phyloP scores from a whole-genome alignment of 2,329 filamentous ascomycete genomes.

The Corynespora cassiicola region DNA sequence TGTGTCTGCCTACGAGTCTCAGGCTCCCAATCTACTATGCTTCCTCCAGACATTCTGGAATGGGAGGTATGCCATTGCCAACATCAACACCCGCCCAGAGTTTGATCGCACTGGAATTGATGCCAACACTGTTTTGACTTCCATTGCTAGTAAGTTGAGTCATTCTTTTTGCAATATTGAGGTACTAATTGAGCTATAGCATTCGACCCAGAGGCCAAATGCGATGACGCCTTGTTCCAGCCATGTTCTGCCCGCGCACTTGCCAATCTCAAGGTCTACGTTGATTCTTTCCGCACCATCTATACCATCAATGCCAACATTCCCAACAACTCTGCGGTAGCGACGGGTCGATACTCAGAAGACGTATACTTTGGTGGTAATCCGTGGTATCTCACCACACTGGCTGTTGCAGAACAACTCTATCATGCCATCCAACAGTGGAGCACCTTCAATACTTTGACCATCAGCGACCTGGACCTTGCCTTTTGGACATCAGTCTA shows the following conservation, averaged over 20 bases:
- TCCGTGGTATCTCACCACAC: slow-evolving; percentile 77
- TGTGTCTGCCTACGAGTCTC: slow-evolving; percentile 65
- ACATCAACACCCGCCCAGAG: slow-evolving; percentile 64
- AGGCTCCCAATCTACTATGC: slow-evolving; percentile 74
- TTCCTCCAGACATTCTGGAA: slow-evolving; percentile 77
- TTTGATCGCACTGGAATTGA: slow-evolving; percentile 69
- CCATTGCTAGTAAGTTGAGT: slow-evolving; percentile 43
- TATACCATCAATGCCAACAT: slow-evolving; percentile 74
- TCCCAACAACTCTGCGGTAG: slow-evolving; percentile 60
- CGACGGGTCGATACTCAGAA: slow-evolving; percentile 48
- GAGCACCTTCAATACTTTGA: slow-evolving; percentile 66
- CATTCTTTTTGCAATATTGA: slow-evolving; percentile 39
- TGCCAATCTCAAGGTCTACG: slow-evolving; percentile 75
- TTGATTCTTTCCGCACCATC: slow-evolving; percentile 73
- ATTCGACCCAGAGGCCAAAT: slow-evolving; percentile 70
- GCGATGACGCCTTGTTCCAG: slow-evolving; percentile 75
- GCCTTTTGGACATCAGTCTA: slow-evolving; percentile 74
- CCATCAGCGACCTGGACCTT: slow-evolving; percentile 68
- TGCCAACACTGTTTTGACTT: slow-evolving; percentile 66
- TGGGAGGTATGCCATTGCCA: slow-evolving; percentile 68
- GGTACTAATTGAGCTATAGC: slow-evolving; percentile 35
- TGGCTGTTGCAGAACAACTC: slow-evolving; percentile 78
- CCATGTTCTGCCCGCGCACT: slow-evolving; percentile 69
- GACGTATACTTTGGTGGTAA: slow-evolving; percentile 78
- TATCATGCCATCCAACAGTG: slow-evolving; percentile 78